Base-by-base conservation (phyloP, 2,329 filamentous ascomycete species). In the Hymenoscyphus fraxineus region DNA sequence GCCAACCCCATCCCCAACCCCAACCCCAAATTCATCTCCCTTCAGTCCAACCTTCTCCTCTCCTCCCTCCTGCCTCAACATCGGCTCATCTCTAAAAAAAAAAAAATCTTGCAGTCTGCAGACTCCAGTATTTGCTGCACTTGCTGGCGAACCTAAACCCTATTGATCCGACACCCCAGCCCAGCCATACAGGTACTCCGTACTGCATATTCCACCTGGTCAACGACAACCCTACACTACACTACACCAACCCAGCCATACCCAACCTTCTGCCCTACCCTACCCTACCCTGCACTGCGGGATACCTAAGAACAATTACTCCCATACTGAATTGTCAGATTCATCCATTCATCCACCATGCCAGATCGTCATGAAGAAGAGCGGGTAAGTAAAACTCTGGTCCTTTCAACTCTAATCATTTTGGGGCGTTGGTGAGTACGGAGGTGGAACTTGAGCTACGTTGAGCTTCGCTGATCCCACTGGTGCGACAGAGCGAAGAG, bases 401-500 rank as follows among this genome's bases (percentile, higher is more conserved):
- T 35, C 35, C 35, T 35, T 27, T 27, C 27, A 27, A 27, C 27
- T 27, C 27, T 27, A 27, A 27, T 27, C 27, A 27, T 27, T 27
- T 27, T 27, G 2, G 27, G 27, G 7, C 1, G 35, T 35, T 6
- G 2, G 7, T 10, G 35, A 35, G 35, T 47, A 10, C 32, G 15
- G 6, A 15, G 5, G 27, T 51, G 15, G 32, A 27, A 27, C 27
- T 27, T 27, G 27, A 27, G 27, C 27, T 27, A 27, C 27, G 27
- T 57, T 22, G 31, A 15, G 12, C 54, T 31, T 19, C n/a, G 3
- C 13, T 44, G 39, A 60, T 35, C 39, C 27, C 16, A 59, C 27
- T 13, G 54, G 19, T 61, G 19, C 57, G 15, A 47, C 64, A 76
- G 74, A 76, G 74, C 65, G 74, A 76, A 59, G 74, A 73, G 38